Evolutionary conservation across 192 early-diverging fungal species (phyloP).

Genomic region (Chytriomyces sp.): DNA sequence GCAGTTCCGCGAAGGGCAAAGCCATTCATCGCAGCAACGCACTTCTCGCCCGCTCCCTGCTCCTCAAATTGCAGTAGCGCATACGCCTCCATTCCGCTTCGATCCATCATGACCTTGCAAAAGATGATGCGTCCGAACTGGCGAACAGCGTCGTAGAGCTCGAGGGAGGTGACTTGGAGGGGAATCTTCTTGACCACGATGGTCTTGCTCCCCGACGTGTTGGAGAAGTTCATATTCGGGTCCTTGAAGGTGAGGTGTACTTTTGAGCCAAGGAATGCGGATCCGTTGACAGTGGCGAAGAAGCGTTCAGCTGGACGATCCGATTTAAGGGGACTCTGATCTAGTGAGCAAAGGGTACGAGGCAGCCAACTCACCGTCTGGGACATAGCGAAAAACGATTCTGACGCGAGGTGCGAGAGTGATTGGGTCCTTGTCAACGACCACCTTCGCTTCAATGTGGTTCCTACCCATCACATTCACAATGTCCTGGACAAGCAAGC

Average conservation of each 20-base stretch:
- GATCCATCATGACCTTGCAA: conserved; percentile 57
- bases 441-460: conserved; percentile 51
- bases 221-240: conserved; percentile 55
- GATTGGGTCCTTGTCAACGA: conserved; percentile 44
- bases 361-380: conserved; percentile 38
- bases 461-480: conserved; percentile 50
- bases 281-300: conserved; percentile 54
- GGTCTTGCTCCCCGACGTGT: conserved; percentile 52
- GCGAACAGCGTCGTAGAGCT: conserved; percentile 49
- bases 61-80: conserved; percentile 57
- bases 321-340: neutral
- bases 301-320: conserved; percentile 46
- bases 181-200: conserved; percentile 55
- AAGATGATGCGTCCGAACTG: conserved; percentile 50
- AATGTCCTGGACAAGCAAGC: conserved; percentile 25
- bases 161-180: conserved; percentile 48
- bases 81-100: conserved; percentile 46
- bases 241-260: conserved; percentile 54
- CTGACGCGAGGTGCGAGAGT: conserved; percentile 38
- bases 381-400: conserved; percentile 49
- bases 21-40: conserved; percentile 49
- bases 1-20: conserved; percentile 36
- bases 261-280: conserved; percentile 53
- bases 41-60: conserved; percentile 49
- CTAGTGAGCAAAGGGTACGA: neutral